Base-by-base conservation (phyloP, 768 basidiomycete species). In the Boletus pseudopeckii region DNA sequence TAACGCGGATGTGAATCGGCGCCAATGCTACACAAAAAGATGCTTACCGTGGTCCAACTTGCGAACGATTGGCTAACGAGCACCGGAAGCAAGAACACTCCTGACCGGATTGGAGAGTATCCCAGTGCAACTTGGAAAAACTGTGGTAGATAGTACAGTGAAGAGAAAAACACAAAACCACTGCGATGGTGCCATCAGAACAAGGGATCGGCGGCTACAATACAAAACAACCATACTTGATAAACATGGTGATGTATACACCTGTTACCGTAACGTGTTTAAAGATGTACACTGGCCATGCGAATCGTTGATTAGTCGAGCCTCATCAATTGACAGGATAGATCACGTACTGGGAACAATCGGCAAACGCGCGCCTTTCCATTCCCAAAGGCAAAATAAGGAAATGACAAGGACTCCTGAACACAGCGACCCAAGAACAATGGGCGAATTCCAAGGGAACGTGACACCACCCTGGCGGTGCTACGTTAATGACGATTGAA, bases 101-200 rank as follows among this genome's bases (percentile, higher is more conserved):
- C 83, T 3, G 79, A 80, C 63, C 75, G 79, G 40, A 88, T 81
- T 1, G 89, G 83, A 8, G 80, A 78, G 55, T 80, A 82, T 5
- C 82, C 83, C n/a, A 84, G 69, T 4, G 80, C 85, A 9, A 88
- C 80, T 70, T 90, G 88, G 70, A 88, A 86, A 64, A 81, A 89
- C 57, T 86, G 83, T 2, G 90, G 88, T 0, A 90, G 76, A 61
- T 88, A 88, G 66, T 82, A 88, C 13, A 87, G 64, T 9, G 84
- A 78, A 17, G 81, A 84, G 67, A 79, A 83, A 65, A 82, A 84
- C 3, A 83, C 72, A 56, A 84, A 79, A 24, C 82, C 83, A 45
- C 82, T 85, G 53, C 9, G 14, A 47, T 0, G 11, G 8, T 9
- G 13, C 22, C 15, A 33, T 62, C 51, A 54, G 24, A 14, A 20